These are phyloP conservation scores for Daldinia vernicosa DNA, from an alignment of 495 filamentous ascomycete genomes.

Conservation along the genomic window DNA sequence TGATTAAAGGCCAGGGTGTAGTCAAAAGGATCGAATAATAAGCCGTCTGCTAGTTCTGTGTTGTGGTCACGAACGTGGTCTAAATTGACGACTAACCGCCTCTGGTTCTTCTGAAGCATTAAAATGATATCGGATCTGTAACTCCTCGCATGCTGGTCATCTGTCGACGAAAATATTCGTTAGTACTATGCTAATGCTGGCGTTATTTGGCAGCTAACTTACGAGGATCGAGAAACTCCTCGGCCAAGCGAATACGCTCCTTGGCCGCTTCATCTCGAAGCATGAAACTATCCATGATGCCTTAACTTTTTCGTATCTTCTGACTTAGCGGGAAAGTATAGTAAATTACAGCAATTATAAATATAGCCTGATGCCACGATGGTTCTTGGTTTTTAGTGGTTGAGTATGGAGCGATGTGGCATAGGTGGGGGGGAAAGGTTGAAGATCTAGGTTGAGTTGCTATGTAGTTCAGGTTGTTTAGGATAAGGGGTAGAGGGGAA, in stretches of 20 bases:
- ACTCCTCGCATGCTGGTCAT: constrained; percentile 69
- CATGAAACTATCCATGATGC: constrained; percentile 73
- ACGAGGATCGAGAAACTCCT: constrained; percentile 90
- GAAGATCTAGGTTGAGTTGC: not conserved
- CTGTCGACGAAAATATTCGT: constrained; percentile 46
- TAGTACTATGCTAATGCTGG: not conserved
- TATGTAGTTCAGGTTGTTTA: constrained; percentile 20
- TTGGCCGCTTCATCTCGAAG: constrained; percentile 83
- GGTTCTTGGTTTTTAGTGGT: not conserved
- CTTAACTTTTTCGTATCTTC: constrained; percentile 1
- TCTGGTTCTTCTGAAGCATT: constrained; percentile 89
- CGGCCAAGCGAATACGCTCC: constrained; percentile 80
- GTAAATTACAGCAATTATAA: constrained; percentile 1
- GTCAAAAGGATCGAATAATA: constrained; percentile 88
- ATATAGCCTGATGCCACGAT: not conserved
- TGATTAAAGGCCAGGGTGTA: constrained; percentile 85
- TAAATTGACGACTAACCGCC: constrained; percentile 84
- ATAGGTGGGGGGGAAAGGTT: constrained; percentile 11
- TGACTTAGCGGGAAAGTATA: not conserved
- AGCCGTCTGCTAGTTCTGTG: constrained; percentile 85
- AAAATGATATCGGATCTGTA: constrained; percentile 88
- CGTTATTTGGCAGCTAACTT: constrained; percentile 45
- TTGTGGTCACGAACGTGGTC: constrained; percentile 94
- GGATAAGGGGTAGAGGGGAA: constrained; percentile 32
- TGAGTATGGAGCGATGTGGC: not conserved